A percentile compares a stretch with the other conserved stretches of the same genome.
Conservation (phyloP, 2,329 filamentous ascomycete species). For the Emmonsiellopsis sp. region DNA sequence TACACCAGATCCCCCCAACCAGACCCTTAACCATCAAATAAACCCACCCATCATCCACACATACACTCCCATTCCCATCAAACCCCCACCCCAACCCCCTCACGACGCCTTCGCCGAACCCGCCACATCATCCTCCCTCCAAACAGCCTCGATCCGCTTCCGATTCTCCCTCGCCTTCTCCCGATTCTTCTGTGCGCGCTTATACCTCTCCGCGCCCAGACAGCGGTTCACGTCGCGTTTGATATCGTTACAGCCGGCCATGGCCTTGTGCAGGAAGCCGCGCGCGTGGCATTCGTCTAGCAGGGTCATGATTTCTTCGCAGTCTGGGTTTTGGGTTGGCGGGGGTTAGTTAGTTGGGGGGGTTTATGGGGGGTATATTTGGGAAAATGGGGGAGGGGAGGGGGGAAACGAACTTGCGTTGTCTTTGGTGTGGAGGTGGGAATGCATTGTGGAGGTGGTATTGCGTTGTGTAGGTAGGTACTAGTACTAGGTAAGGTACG, state of each 20-base stretch:
- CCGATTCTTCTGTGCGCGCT: slow-evolving; percentile 69
- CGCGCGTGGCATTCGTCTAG: slow-evolving; percentile 92
- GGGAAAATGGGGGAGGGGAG: neutral
- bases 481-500: neutral
- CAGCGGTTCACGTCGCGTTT: slow-evolving; percentile 81
- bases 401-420: slow-evolving; percentile 58
- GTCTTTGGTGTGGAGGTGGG: slow-evolving; percentile 87
- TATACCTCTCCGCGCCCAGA: slow-evolving; percentile 67
- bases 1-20: neutral
- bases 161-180: slow-evolving; percentile 60
- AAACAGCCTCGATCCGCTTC: slow-evolving; percentile 64
- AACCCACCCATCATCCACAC: neutral
- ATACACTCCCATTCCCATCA: neutral
- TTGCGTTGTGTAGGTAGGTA: neutral
- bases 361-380: neutral
- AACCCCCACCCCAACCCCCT: neutral
- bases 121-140: slow-evolving; percentile 48
- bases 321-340: slow-evolving; percentile 51
- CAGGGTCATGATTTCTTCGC: slow-evolving; percentile 85
- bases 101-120: neutral
- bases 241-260: slow-evolving; percentile 80
- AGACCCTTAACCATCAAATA: no score
- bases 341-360: slow-evolving; percentile 3
- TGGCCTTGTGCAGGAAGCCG: slow-evolving; percentile 84
- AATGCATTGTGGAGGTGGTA: slow-evolving; percentile 64